Evolutionary conservation across 129 eudicot species (phyloP), one percentile per base, ranked within the genome.

Genomic region (Dittrichia graveolens): DNA sequence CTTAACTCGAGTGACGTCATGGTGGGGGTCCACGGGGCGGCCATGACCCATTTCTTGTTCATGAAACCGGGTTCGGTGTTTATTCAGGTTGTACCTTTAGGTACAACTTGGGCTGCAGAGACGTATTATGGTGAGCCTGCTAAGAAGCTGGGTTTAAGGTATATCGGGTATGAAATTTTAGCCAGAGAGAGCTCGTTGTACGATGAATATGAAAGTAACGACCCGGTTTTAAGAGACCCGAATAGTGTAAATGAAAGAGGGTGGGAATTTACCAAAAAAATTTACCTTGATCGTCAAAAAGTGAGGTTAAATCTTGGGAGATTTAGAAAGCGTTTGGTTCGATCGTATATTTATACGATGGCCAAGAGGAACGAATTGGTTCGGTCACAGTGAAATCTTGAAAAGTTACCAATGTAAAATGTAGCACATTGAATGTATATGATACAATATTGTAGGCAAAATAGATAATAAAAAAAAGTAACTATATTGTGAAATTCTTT

Each of bases 11-110:
- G 99, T 56, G 94, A 94, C 78, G 99, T 90, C 45, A 77, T 90
- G 91, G 61, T 90, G 24, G 99, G 99, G n/a, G 97, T 90, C 46
- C 99, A 94, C 10, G 99, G 99, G 35, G 99, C 99, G 5, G 99
- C 99, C 42, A 88, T 94, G 99, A 90, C 99, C 1, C 99, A 94
- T 69, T 88, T 90, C 70, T 65, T 94, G 41, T 94, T 90, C 69
- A 88, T 90, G 87, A 90, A 67, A 73, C 99, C 94, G 9, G 84
- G 91, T 11, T 79, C 89, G 11, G 97, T 90, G 10, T 90, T 90
- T 66, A 90, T 94, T 45, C 99, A 94, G 65, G 88, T 94, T 47
- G 71, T 90, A 2, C 97, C 99, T 4, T 81, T 94, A 0, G 99
- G 99, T n/a, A 90, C 94, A 1, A 90, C 79, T 7, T 94, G 99